Evolutionary conservation across 257 asterid species (phyloP).

Genomic region (Salvia hispanica): DNA sequence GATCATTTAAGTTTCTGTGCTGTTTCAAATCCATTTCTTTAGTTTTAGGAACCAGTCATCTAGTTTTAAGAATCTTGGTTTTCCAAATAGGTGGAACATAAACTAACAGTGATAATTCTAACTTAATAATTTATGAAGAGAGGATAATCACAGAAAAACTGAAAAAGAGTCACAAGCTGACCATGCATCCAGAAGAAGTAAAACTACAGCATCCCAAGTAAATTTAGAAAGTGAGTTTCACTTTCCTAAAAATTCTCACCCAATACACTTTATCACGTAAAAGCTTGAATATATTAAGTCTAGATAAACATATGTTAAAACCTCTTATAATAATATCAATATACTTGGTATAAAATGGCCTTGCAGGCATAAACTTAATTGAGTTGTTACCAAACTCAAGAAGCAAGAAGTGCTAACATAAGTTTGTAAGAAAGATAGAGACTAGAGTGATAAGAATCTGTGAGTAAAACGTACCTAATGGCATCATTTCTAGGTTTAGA

Average conservation of each 20-base stretch:
- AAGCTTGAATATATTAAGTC: neutral
- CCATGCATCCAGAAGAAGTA: neutral
- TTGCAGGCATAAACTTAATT: neutral
- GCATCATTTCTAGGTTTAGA: neutral
- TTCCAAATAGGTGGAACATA: no score
- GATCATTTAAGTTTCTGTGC: no score
- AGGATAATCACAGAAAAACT: no score
- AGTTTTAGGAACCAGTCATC: no score
- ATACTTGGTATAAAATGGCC: neutral
- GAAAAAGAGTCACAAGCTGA: neutral
- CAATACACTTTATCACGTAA: neutral
- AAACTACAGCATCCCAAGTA: neutral
- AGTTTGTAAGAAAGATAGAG: neutral
- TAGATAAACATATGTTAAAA: neutral
- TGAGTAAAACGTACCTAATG: neutral
- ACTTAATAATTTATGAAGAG: no score
- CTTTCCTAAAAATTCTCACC: neutral
- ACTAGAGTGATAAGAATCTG: neutral
- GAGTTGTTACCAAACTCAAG: conserved; percentile 15
- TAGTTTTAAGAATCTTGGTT: no score
- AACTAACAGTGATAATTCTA: no score
- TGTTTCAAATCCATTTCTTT: no score
- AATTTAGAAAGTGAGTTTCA: neutral
- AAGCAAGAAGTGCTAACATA: neutral
- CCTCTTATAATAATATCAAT: neutral